These are phyloP conservation scores for Takashimella koratensis DNA, from an alignment of 1,284 basidiomycete species.

Conservation along the genomic window DNA sequence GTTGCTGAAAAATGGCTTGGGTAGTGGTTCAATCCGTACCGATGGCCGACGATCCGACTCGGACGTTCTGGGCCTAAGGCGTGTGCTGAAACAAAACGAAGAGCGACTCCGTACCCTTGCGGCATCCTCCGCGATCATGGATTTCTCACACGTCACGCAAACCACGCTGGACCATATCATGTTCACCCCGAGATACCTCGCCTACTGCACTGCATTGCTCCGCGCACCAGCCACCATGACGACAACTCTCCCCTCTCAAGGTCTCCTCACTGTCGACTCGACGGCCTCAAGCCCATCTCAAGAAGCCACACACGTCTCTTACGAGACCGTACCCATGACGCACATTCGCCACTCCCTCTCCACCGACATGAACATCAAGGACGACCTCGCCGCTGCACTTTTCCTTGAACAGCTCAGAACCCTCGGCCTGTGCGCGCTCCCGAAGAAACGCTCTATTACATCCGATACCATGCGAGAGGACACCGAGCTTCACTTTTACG, in stretches of 20 bases:
- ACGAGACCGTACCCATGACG: conserved; percentile 59
- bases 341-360: conserved; percentile 63
- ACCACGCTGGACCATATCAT: conserved; percentile 48
- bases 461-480: background rate
- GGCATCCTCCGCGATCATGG: conserved; percentile 22
- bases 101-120: conserved; percentile 47
- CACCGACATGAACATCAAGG: conserved; percentile 57
- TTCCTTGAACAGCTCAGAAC: conserved; percentile 61
- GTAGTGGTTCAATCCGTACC: conserved; percentile 57
- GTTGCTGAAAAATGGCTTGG: conserved; percentile 62
- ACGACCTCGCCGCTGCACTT: conserved; percentile 55
- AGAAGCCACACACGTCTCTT: conserved; percentile 51
- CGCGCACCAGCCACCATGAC: conserved; percentile 26
- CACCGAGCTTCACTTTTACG: conserved; percentile 51
- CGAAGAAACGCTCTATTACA: background rate
- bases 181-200: conserved; percentile 64
- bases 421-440: conserved; percentile 57
- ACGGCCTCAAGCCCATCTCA: conserved; percentile 3
- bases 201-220: conserved; percentile 50
- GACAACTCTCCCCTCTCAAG: conserved; percentile 24
- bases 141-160: conserved; percentile 20
- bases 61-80: conserved; percentile 61
- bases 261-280: conserved; percentile 8
- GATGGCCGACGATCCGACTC: conserved; percentile 39
- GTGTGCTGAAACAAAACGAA: conserved; percentile 56